Evolutionary conservation across 495 filamentous ascomycete genomes (phyloP).

Genomic region (Articulospora tetracladia): DNA sequence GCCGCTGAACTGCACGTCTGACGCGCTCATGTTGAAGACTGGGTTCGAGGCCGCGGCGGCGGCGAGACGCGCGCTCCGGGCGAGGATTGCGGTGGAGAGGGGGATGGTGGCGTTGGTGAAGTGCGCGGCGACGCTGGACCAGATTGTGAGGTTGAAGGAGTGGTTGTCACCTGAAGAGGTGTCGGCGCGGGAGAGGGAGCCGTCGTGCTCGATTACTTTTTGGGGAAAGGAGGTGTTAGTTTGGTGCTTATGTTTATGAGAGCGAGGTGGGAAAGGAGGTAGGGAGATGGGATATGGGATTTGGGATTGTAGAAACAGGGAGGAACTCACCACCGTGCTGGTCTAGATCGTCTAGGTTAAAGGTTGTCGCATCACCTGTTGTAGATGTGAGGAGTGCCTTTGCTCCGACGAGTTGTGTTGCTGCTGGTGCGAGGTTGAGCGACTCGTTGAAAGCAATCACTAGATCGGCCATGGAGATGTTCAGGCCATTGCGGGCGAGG

Average conservation of each 20-base stretch:
- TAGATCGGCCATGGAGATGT: slow-evolving; percentile 9
- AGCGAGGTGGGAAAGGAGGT: too few relatives aligned
- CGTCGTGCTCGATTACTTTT: slow-evolving; percentile 31
- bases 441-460: background rate
- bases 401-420: slow-evolving; percentile 21
- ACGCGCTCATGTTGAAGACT: slow-evolving; percentile 22
- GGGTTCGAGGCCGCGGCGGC: slow-evolving; percentile 22
- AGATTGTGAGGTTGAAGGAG: slow-evolving; percentile 27
- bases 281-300: background rate
- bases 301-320: background rate
- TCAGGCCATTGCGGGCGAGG: slow-evolving; percentile 11
- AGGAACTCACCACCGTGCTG: slow-evolving; percentile 24
- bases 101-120: slow-evolving; percentile 23
- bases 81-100: slow-evolving; percentile 24
- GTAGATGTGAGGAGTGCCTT: slow-evolving; percentile 25
- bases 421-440: slow-evolving; percentile 18
- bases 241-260: too few relatives aligned
- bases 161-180: slow-evolving; percentile 27
- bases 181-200: slow-evolving; percentile 25
- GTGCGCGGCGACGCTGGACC: slow-evolving; percentile 9
- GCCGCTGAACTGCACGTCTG: slow-evolving; percentile 16
- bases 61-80: slow-evolving; percentile 21
- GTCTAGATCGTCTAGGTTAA: slow-evolving; percentile 28
- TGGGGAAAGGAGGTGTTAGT: background rate
- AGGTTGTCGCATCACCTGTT: slow-evolving; percentile 24